These are phyloP conservation scores for Crucibulum laeve DNA, from an alignment of 768 basidiomycete genomes.

Conservation along the genomic window DNA sequence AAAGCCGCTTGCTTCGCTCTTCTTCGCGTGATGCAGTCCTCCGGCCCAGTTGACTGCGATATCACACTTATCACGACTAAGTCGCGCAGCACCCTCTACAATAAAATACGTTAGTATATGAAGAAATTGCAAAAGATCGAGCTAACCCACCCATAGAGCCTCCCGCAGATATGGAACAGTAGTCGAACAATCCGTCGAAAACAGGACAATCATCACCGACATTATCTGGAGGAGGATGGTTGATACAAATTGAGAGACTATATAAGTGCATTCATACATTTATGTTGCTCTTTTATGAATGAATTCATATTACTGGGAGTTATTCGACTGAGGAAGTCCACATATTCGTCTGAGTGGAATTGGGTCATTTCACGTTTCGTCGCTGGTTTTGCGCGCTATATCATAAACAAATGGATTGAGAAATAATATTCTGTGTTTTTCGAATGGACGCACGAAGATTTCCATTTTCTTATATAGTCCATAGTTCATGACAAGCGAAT, in stretches of 20 bases:
- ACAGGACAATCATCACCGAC: constrained; percentile 99
- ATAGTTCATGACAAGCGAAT: constrained; percentile 99
- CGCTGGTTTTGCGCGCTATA: constrained; percentile 94
- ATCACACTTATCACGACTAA: constrained; percentile 96
- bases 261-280: constrained; percentile 52
- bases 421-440: not conserved
- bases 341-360: constrained; percentile 99
- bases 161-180: constrained; percentile 99
- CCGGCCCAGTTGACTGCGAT: constrained; percentile 99
- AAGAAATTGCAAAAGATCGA: constrained; percentile 1
- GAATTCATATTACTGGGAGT: constrained; percentile 94
- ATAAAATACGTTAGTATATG: constrained; percentile 5
- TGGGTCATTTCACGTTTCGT: constrained; percentile 99
- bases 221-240: constrained; percentile 57
- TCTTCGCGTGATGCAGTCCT: constrained; percentile 97
- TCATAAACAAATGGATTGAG: not conserved
- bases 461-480: constrained; percentile 99
- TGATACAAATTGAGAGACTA: constrained; percentile 1
- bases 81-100: constrained; percentile 91
- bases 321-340: constrained; percentile 92
- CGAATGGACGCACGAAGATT: constrained; percentile 79
- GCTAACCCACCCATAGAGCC: constrained; percentile 90
- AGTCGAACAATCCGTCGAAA: constrained; percentile 97
- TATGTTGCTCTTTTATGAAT: constrained; percentile 91
- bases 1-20: constrained; percentile 98